These are phyloP conservation scores for Harrya chromipes DNA, from an alignment of 768 basidiomycete species.

Conservation along the genomic window DNA sequence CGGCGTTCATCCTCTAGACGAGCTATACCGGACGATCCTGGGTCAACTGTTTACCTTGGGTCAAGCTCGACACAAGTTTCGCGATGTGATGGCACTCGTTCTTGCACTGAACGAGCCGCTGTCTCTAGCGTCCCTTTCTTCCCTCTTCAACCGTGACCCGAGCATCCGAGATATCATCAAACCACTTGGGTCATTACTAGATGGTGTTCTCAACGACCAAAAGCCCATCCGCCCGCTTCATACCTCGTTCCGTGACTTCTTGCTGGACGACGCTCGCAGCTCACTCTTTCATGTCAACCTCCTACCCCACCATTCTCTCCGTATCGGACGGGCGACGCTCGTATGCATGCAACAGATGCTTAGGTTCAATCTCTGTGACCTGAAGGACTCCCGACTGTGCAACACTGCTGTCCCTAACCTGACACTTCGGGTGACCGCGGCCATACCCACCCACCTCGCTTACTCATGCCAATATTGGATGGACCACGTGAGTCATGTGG, in stretches of 20 bases:
- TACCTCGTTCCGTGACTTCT: slow-evolving; percentile 36
- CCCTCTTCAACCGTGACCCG: slow-evolving; percentile 10
- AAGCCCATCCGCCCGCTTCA: slow-evolving; percentile 31
- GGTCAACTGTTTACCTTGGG: slow-evolving; percentile 11
- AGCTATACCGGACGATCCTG: slow-evolving; percentile 20
- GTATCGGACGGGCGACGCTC: slow-evolving; percentile 28
- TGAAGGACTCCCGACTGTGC: slow-evolving; percentile 32
- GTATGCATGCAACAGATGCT: slow-evolving; percentile 31
- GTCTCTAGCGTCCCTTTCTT: slow-evolving; percentile 10
- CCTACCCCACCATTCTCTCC: slow-evolving; percentile 9
- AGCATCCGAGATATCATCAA: slow-evolving; percentile 16
- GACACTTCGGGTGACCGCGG: slow-evolving; percentile 9
- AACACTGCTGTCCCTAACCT: slow-evolving; percentile 28
- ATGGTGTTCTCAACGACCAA: slow-evolving; percentile 11
- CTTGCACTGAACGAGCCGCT: slow-evolving; percentile 19
- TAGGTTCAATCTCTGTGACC: slow-evolving; percentile 39
- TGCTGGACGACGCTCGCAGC: slow-evolving; percentile 23
- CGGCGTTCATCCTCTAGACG: slow-evolving; percentile 12
- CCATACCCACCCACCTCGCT: slow-evolving; percentile 29
- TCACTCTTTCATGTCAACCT: slow-evolving; percentile 19
- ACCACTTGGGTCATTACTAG: slow-evolving; percentile 22
- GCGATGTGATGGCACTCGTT: slow-evolving; percentile 20
- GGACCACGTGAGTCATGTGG: slow-evolving; percentile 21
- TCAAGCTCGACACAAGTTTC: slow-evolving; percentile 10
- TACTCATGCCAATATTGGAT: slow-evolving; percentile 41